Evolutionary conservation across 768 basidiomycete species (phyloP).

Genomic region (Lentinula sp.): DNA sequence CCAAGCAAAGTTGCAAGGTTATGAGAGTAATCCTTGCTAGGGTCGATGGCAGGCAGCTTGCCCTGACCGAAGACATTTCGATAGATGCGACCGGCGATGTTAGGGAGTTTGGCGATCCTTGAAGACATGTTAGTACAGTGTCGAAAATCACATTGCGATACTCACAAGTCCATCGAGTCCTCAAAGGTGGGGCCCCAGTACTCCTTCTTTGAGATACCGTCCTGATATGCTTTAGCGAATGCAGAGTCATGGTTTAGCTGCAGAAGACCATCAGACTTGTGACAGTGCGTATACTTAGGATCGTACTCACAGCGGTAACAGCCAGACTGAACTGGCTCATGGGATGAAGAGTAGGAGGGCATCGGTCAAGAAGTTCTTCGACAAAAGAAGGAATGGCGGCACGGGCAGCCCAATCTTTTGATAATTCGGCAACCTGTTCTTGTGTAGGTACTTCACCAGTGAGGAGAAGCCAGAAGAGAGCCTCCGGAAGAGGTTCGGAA

Average conservation of each 20-base stretch:
- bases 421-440: slow-evolving; percentile 82
- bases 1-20: slow-evolving; percentile 90
- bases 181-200: slow-evolving; percentile 96
- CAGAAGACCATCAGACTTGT: slow-evolving; percentile 2
- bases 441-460: slow-evolving; percentile 92
- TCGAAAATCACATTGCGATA: slow-evolving; percentile 6
- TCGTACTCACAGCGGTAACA: slow-evolving; percentile 83
- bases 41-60: slow-evolving; percentile 83
- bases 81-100: slow-evolving; percentile 91
- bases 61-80: slow-evolving; percentile 84
- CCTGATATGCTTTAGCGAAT: slow-evolving; percentile 91
- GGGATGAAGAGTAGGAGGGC: slow-evolving; percentile 90
- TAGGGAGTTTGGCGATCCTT: slow-evolving; percentile 94
- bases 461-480: slow-evolving; percentile 91
- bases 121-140: slow-evolving; percentile 2
- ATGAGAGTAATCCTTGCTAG: slow-evolving; percentile 78
- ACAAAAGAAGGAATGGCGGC: slow-evolving; percentile 88
- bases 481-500: slow-evolving; percentile 87
- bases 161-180: slow-evolving; percentile 80
- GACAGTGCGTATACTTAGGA: slow-evolving; percentile 38
- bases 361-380: slow-evolving; percentile 94
- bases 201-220: slow-evolving; percentile 89
- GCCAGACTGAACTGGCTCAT: slow-evolving; percentile 99
- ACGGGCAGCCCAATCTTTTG: slow-evolving; percentile 93
- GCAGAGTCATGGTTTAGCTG: slow-evolving; percentile 93